These are phyloP conservation scores for Arthromyces matolae DNA, from an alignment of 768 basidiomycete species.

Conservation along the genomic window DNA sequence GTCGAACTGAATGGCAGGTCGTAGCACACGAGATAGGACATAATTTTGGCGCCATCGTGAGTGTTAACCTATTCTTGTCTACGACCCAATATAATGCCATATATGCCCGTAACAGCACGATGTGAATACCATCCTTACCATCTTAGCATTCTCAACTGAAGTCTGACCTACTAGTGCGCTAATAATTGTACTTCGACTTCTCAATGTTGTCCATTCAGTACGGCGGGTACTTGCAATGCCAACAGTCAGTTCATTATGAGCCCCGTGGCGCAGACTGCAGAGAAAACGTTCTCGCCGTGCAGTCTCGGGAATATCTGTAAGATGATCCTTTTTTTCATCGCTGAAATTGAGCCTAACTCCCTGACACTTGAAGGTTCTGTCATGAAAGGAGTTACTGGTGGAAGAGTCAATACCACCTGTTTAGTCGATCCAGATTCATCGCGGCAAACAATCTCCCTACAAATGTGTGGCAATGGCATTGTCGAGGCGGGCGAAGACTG, in stretches of 20 bases:
- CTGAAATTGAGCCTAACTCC: background rate
- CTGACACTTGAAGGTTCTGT: conserved; percentile 47
- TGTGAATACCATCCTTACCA: conserved; percentile 30
- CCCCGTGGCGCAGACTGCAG: conserved; percentile 61
- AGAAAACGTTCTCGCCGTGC: conserved; percentile 74
- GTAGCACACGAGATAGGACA: conserved; percentile 82
- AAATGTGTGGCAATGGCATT: conserved; percentile 84
- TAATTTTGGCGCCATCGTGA: conserved; percentile 86
- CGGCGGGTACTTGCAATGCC: conserved; percentile 55
- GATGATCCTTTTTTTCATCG: conserved; percentile 19
- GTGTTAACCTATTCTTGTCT: conserved; percentile 23
- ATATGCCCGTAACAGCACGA: conserved; percentile 54
- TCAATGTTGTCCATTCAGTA: conserved; percentile 67
- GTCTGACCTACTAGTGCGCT: conserved; percentile 46
- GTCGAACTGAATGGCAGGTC: conserved; percentile 78
- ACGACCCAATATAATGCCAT: background rate
- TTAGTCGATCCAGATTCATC: conserved; percentile 53
- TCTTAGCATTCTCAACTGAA: conserved; percentile 9
- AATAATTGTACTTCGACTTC: conserved; percentile 55
- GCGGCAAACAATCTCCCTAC: conserved; percentile 50
- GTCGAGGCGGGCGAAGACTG: conserved; percentile 83
- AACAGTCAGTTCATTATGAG: conserved; percentile 78
- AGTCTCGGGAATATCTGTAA: conserved; percentile 82
- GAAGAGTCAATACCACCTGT: conserved; percentile 59
- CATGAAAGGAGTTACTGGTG: conserved; percentile 45